Evolutionary conservation across 2,329 filamentous ascomycete species (phyloP), one percentile per base, ranked within the genome.

Genomic region (Trichoderma atroviride): DNA sequence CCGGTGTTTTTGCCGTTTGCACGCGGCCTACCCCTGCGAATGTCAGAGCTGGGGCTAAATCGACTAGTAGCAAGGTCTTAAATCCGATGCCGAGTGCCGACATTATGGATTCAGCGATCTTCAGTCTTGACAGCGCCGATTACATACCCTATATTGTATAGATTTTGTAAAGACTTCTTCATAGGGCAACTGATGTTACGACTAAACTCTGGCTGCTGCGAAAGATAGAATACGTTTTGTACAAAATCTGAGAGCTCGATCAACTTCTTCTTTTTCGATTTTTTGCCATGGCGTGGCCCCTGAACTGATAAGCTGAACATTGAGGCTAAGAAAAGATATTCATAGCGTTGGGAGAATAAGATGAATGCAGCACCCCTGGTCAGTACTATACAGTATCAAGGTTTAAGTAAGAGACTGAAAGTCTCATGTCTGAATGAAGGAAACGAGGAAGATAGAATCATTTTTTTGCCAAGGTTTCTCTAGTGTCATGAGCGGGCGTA

Each of bases 61-160:
- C 27, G n/a, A 47, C 24, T n/a, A 31, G 35, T 65, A 24, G 52
- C 52, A 33, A 9, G 27, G 27, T 57, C 35, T 31, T 27, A 27
- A 31, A 16, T 27, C 61, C 50, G 61, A 40, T 9, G 11, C 52
- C 52, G 62, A 65, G 13, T 57, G 62, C 62, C 43, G 62, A 65
- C 37, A 14, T 43, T 27, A 56, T 29, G 35, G 24, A 16, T 24
- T 57, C 52, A 37, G 31, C 29, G 19, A 7, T 57, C 52, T 24
- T 56, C 14, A 27, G 6, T n/a, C 11, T 35, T 35, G 33, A 35
- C 4, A 14, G 33, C 33, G 33, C 33, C 33, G 4, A 14, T 55
- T 40, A n/a, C 43, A 50, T 50, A 50, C 47, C 22, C 47, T 22
- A 50, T n/a, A 50, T 13, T 50, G 9, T 24, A 24, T 50, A 1